Percentiles rank a stretch among this genome's conserved stretches.
Evolutionary conservation across 2,329 filamentous ascomycete genomes (phyloP).

Genomic region (Sporothrix euskadiensis): DNA sequence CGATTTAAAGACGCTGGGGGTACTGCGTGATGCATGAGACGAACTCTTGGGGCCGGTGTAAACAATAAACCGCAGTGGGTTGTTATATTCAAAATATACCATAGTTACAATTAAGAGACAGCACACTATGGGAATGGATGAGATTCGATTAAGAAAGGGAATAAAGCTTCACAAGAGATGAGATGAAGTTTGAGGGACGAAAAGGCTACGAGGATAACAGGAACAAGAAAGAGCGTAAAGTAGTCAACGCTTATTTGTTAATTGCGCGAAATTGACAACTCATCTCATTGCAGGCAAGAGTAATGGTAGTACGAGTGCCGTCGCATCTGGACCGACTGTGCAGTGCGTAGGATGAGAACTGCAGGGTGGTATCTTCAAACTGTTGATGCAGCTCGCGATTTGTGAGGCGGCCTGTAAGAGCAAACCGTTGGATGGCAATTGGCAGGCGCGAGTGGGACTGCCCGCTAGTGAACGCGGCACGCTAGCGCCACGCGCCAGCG

Average conservation of each 20-base stretch:
- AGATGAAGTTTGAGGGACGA: background rate
- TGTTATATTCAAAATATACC: too few relatives aligned
- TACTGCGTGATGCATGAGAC: background rate
- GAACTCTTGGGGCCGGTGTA: background rate
- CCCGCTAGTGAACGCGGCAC: constrained; percentile 6
- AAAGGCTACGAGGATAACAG: background rate
- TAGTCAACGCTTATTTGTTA: background rate
- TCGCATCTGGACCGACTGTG: constrained; percentile 3
- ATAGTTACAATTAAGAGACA: background rate
- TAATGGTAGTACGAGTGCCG: background rate
- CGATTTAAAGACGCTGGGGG: background rate
- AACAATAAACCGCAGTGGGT: background rate
- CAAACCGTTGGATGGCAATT: constrained; percentile 29
- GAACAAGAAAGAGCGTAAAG: background rate
- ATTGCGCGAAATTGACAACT: constrained; percentile 5
- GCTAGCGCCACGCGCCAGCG: constrained; percentile 21
- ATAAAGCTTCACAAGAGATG: background rate
- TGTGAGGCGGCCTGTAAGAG: constrained; percentile 37
- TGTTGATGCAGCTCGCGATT: constrained; percentile 27
- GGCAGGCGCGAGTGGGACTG: constrained; percentile 31
- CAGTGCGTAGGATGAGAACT: background rate
- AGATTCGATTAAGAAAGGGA: background rate
- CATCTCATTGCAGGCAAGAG: background rate
- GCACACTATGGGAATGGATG: background rate
- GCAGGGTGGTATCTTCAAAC: background rate